Evolutionary conservation across 768 basidiomycete species (phyloP), one percentile per base, ranked within the genome.

Genomic region (Gyrodon lividus): DNA sequence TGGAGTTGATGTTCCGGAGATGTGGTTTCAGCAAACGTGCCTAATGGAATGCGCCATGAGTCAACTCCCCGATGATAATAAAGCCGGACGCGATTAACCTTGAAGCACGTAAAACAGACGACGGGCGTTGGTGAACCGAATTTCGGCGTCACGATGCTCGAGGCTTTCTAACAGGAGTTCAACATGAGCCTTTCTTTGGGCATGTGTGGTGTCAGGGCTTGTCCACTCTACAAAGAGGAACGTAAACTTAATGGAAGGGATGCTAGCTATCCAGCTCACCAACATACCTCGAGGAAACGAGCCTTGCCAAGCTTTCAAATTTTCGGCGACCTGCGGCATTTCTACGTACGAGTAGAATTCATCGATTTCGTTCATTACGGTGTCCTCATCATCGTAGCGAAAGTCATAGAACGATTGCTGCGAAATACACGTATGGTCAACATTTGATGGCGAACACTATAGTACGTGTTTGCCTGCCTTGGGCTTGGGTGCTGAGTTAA

Each of bases 311-410:
- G 90, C 87, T 63, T 84, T 87, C 56, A 91, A 74, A 66, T 92
- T 92, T 74, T 92, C 89, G 2, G 82, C 83, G 19, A 93, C 86
- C 66, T 94, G 90, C 0, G 89, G 82, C 82, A 93, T 91, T 74
- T 98, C 96, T 54, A 92, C 85, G 70, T 97, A 99, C 19, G 92
- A 92, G 70, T 96, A 98, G 72, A 98, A 98, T 70, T 99, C 97
- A 52, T 98, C 91, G 34, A 99, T 86, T 68, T 99, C 97, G 61
- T 89, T 88, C 80, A 96, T 86, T 17, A 98, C 84, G 5, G 91
- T 94, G 70, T 97, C 92, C 64, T 96, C 94, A 68, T 98, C 95
- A 59, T 96, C 91, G 67, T 98, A 98, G 54, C 88, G 83, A 71
- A 89, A 97, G 74, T 94, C 92, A 69, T 89, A 97, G 60, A 80